Evolutionary conservation across 169 alveolate species (phyloP), one percentile per base, ranked within the genome.

Genomic region (Plasmodium fragile): DNA sequence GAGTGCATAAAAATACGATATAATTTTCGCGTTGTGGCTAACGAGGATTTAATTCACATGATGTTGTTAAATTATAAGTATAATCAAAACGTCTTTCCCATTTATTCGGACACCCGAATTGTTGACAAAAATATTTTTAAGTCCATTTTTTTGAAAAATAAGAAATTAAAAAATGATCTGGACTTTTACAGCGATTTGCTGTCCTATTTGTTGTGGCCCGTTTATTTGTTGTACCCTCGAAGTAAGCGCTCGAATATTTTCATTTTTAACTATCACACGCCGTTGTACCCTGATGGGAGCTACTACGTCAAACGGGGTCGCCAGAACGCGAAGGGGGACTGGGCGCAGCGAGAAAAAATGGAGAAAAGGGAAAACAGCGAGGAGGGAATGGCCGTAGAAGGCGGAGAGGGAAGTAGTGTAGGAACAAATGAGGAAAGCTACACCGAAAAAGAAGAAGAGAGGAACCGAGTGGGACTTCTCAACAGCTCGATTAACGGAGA

Each of bases 181-280:
- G 93, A 87, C 5, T 69, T 55, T 36, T 87, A 78, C 71, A 87
- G 75, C 71, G 93, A 55, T 32, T 53, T 30, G 30, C 59, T 78
- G 6, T 77, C 93, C 28, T 78, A 87, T 70, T 69, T n/a, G 45
- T 16, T 71, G 45, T 87, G 93, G 93, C 93, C 93, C 71, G 18
- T 87, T 52, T 87, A 87, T 78, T 25, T 87, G 41, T 65, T 87
- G 70, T 79, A 59, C 75, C 89, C 89, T 10, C 25, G 55, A 65
- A 87, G 71, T 49, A 75, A 43, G 70, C 43, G 81, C 49, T 36
- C 72, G 5, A 87, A 87, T 87, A 71, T 87, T 34, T 87, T 72
- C 55, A 59, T 87, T 53, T 39, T 87, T 78, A 77, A 87, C 81
- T 87, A 87, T 28, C 81, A 78, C 81, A 43, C 93, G 22, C 93